A percentile compares a stretch with the other conserved stretches of the same genome.
Conservation (phyloP, 257 asterid species). For the Osmanthus fragrans region DNA sequence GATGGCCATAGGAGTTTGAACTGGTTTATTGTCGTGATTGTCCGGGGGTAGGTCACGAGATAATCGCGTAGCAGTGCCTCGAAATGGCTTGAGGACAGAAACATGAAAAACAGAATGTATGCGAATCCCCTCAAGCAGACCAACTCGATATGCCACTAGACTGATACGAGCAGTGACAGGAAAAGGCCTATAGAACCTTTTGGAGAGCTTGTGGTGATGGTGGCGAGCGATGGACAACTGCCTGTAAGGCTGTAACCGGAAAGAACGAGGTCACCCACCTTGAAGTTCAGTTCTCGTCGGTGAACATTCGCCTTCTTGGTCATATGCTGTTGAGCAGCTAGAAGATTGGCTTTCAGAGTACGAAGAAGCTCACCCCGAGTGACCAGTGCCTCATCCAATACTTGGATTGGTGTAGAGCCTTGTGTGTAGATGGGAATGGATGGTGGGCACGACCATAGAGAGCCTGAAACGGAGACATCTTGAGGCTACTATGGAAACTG, state of each 20-base stretch:
- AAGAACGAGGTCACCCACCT: neutral
- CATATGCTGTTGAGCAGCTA: neutral
- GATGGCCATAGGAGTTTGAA: neutral
- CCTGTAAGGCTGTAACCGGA: neutral
- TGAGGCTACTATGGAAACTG: neutral
- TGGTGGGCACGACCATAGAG: neutral
- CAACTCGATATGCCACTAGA: neutral
- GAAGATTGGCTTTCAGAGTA: neutral
- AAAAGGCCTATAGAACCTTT: neutral
- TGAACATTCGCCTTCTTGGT: neutral
- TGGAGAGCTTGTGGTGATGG: neutral
- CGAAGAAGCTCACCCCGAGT: neutral
- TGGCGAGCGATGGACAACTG: too few species aligned
- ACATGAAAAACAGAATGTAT: conserved; percentile 8
- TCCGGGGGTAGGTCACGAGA: neutral
- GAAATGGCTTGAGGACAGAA: neutral
- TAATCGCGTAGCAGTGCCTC: neutral
- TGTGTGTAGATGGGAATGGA: neutral
- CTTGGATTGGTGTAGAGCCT: neutral
- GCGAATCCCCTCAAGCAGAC: neutral
- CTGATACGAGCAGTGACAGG: neutral
- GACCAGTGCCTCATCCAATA: neutral
- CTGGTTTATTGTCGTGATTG: neutral
- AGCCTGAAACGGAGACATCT: neutral
- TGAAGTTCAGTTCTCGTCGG: neutral